Evolutionary conservation across 768 basidiomycete genomes (phyloP).

Genomic region (Termitomyces bulborhizus): DNA sequence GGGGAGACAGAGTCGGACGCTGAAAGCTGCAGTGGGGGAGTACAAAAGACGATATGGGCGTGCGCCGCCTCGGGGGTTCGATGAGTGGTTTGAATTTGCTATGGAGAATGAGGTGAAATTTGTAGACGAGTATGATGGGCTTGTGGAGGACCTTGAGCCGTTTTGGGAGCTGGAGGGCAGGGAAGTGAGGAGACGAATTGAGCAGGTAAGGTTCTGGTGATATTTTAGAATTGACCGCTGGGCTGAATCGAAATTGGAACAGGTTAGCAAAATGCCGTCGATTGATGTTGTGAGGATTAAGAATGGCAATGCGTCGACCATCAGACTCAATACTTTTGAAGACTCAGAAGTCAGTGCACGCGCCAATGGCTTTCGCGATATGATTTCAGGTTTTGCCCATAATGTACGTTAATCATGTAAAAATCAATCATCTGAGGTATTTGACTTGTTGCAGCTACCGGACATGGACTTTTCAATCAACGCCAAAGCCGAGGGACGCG

Average conservation of each 20-base stretch:
- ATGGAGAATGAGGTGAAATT: constrained; percentile 66
- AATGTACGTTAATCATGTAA: constrained; percentile 30
- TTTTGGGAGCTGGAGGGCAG: constrained; percentile 78
- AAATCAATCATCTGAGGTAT: no score
- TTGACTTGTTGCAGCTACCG: constrained; percentile 50
- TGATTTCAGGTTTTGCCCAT: constrained; percentile 66
- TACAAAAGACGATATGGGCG: constrained; percentile 75
- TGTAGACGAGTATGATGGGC: constrained; percentile 84
- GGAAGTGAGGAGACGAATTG: constrained; percentile 62
- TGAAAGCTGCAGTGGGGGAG: constrained; percentile 73
- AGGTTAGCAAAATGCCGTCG: constrained; percentile 76
- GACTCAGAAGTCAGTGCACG: constrained; percentile 72
- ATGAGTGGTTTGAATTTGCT: constrained; percentile 84
- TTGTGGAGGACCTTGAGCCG: constrained; percentile 76
- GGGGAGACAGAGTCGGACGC: constrained; percentile 69
- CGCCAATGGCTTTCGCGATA: constrained; percentile 67
- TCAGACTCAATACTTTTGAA: constrained; percentile 52
- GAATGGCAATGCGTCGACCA: constrained; percentile 51
- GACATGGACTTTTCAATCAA: constrained; percentile 96
- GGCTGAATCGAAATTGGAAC: not conserved
- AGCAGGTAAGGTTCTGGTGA: constrained; percentile 36
- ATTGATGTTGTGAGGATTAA: constrained; percentile 83
- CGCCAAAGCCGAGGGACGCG: constrained; percentile 87
- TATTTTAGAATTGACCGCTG: no score
- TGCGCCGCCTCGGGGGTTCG: constrained; percentile 86